Evolutionary conservation across 2,329 filamentous ascomycete species (phyloP).

Genomic region (Botryotinia narcissicola): DNA sequence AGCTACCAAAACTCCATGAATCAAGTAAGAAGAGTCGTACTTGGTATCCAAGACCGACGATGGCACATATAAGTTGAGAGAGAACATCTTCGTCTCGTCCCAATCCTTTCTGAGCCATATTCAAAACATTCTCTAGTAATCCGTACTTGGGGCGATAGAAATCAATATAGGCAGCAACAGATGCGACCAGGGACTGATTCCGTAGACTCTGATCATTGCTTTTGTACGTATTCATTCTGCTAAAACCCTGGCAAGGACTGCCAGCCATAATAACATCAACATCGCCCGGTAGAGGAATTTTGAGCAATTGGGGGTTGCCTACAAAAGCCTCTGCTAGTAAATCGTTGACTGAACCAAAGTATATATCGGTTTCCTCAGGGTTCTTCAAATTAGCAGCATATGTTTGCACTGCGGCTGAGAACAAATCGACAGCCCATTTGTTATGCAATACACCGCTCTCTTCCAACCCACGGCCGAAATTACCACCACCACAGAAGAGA

Average conservation of each 20-base stretch:
- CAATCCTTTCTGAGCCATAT: constrained; percentile 52
- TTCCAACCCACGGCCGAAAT: constrained; percentile 73
- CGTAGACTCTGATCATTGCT: constrained; percentile 55
- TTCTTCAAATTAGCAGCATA: constrained; percentile 64
- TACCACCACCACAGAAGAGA: constrained; percentile 76
- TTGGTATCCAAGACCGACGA: constrained; percentile 78
- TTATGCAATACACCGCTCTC: constrained; percentile 66
- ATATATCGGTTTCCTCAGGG: constrained; percentile 50
- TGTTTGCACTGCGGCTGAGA: constrained; percentile 62
- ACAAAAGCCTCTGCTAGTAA: constrained; percentile 55
- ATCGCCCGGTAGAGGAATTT: constrained; percentile 57
- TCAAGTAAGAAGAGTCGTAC: constrained; percentile 65
- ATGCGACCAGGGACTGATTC: constrained; percentile 75
- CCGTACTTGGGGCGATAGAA: constrained; percentile 73
- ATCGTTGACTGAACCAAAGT: constrained; percentile 70
- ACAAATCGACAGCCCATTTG: constrained; percentile 66
- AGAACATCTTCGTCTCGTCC: constrained; percentile 61
- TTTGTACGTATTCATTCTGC: constrained; percentile 57
- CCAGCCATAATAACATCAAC: constrained; percentile 71
- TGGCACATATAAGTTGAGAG: constrained; percentile 67
- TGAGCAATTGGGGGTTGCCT: constrained; percentile 44
- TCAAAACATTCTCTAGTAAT: constrained; percentile 72
- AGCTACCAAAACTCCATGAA: constrained; percentile 65
- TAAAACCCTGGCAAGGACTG: constrained; percentile 77
- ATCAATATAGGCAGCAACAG: constrained; percentile 72